Evolutionary conservation across 1,139 yeast genomes (phyloP).

Genomic region (Yamadazyma triangularis): DNA sequence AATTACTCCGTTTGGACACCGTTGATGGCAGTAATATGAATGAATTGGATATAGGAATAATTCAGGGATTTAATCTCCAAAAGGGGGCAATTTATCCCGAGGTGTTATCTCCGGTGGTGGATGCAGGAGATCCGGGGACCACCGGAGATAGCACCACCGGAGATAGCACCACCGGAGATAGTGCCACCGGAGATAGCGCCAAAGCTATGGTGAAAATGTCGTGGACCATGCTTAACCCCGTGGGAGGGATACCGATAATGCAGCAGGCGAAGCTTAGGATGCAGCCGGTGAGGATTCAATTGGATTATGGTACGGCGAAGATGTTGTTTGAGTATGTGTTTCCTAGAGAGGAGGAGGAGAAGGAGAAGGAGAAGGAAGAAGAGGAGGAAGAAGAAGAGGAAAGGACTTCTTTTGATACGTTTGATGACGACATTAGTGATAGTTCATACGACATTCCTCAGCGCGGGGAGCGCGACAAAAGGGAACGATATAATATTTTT

Average conservation of each 20-base stretch:
- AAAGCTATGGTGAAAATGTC: constrained; percentile 47
- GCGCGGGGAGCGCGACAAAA: too few relatives aligned
- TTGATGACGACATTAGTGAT: too few relatives aligned
- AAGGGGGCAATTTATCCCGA: constrained; percentile 63
- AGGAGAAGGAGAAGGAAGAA: too few relatives aligned
- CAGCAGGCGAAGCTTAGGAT: constrained; percentile 45
- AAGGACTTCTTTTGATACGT: too few relatives aligned
- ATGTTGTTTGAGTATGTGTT: constrained; percentile 60
- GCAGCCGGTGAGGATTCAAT: constrained; percentile 66
- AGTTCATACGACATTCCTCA: too few relatives aligned
- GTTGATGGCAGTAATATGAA: constrained; percentile 57
- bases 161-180: too few relatives aligned
- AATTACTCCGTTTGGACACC: constrained; percentile 55
- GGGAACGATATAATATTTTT: too few relatives aligned
- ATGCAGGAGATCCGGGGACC: constrained; percentile 6
- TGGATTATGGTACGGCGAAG: constrained; percentile 67
- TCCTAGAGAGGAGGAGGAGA: constrained; percentile 41
- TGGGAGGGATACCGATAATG: constrained; percentile 78
- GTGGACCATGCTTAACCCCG: constrained; percentile 76
- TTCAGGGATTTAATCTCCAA: constrained; percentile 70
- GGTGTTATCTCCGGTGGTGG: constrained; percentile 52
- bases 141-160: too few relatives aligned
- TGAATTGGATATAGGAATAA: constrained; percentile 52
- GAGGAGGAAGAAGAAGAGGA: too few relatives aligned
- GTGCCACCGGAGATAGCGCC: constrained; percentile 2